Conservation (phyloP, 805 yeast genomes). For the Candida coquimbonensis region DNA sequence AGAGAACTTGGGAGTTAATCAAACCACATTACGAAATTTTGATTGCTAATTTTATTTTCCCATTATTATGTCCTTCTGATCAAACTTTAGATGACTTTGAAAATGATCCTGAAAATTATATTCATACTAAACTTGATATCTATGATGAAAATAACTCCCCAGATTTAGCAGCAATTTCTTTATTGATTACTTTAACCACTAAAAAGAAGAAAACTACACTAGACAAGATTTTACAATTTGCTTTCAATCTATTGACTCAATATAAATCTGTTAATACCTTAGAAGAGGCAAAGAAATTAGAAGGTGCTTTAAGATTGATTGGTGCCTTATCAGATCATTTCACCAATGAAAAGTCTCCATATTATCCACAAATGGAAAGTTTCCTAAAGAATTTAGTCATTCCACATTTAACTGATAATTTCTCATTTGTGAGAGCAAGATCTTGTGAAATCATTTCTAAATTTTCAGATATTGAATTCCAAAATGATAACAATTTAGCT, state of each 20-base stretch:
- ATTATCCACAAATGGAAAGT: constrained; percentile 55
- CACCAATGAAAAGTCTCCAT: constrained; percentile 48
- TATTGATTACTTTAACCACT: constrained; percentile 64
- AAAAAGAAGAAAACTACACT: constrained; percentile 58
- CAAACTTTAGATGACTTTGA: constrained; percentile 69
- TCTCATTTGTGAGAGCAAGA: constrained; percentile 69
- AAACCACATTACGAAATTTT: constrained; percentile 60
- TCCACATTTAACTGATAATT: constrained; percentile 60
- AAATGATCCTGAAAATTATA: constrained; percentile 82
- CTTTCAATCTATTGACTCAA: constrained; percentile 39
- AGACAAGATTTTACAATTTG: constrained; percentile 53
- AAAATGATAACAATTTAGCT: constrained; percentile 29
- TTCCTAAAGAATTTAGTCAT: constrained; percentile 58
- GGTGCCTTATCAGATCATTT: constrained; percentile 64
- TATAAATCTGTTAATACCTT: constrained; percentile 28
- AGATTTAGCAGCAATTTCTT: constrained; percentile 71
- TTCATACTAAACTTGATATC: constrained; percentile 62
- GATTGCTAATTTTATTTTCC: constrained; percentile 66
- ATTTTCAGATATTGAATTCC: constrained; percentile 55
- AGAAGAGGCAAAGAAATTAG: constrained; percentile 58
- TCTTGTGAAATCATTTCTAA: constrained; percentile 59
- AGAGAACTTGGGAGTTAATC: constrained; percentile 59
- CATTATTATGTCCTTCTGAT: constrained; percentile 64
- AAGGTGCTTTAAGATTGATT: constrained; percentile 72
- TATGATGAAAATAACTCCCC: constrained; percentile 59